A percentile compares a stretch with the other conserved stretches of the same genome.
phyloP scores from a whole-genome alignment of 768 basidiomycete species.

The Psilocybe sp. region DNA sequence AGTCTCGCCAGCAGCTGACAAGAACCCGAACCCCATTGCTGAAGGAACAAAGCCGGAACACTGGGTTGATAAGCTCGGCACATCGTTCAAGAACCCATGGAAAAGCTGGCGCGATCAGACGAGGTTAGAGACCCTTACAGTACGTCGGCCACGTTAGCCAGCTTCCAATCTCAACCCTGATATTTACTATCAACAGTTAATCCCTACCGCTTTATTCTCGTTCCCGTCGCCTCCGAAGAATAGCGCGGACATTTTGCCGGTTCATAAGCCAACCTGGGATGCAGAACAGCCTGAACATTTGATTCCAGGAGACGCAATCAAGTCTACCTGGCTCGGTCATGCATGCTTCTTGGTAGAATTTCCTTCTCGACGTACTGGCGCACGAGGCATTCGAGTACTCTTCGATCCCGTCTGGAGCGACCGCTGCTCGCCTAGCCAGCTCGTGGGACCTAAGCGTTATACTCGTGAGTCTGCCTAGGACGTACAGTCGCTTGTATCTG shows the following conservation, averaged over 20 bases:
- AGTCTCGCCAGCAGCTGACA: conserved; percentile 7
- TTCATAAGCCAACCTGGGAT: conserved; percentile 39
- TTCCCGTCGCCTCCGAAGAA: conserved; percentile 15
- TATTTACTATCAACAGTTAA: not conserved
- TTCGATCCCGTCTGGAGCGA: conserved; percentile 55
- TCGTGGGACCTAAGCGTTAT: conserved; percentile 44
- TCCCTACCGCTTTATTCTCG: conserved; percentile 5
- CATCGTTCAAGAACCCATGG: conserved; percentile 27
- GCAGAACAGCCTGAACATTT: conserved; percentile 5
- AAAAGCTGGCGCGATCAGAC: conserved; percentile 22
- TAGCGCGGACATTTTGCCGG: conserved; percentile 20
- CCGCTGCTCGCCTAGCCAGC: conserved; percentile 46
- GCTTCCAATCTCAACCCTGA: not conserved
- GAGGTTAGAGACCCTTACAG: conserved; percentile 8
- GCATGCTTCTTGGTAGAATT: conserved; percentile 54
- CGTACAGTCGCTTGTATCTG: not conserved
- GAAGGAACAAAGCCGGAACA: conserved; percentile 18
- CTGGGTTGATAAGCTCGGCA: conserved; percentile 20
- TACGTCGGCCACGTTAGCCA: conserved; percentile 6
- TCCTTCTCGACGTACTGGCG: conserved; percentile 26
- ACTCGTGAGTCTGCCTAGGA: conserved; percentile 32
- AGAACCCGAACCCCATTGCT: conserved; percentile 9
- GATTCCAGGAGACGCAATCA: conserved; percentile 34
- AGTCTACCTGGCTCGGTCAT: conserved; percentile 55
- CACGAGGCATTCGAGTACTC: conserved; percentile 43